Evolutionary conservation across 1,284 basidiomycete species (phyloP).

Genomic region (Irpex sp.): DNA sequence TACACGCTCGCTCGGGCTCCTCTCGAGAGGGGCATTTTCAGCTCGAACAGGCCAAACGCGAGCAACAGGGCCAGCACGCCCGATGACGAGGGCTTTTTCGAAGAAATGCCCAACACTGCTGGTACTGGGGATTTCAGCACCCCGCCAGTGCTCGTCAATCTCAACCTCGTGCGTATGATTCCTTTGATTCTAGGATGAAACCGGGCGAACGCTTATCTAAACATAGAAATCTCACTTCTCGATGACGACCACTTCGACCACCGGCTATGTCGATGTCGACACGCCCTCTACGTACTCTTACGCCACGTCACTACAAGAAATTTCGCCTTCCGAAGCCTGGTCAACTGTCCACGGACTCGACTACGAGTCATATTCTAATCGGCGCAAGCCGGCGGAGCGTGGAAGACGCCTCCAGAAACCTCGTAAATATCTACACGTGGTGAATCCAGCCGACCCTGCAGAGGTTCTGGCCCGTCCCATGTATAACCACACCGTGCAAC

Average conservation of each 20-base stretch:
- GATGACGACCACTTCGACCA: constrained; percentile 47
- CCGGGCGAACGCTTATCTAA: background rate
- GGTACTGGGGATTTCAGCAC: constrained; percentile 17
- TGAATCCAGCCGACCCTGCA: constrained; percentile 23
- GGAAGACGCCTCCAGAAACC: constrained; percentile 23
- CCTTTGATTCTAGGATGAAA: background rate
- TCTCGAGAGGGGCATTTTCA: constrained; percentile 11
- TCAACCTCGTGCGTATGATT: constrained; percentile 26
- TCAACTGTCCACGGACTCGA: constrained; percentile 14
- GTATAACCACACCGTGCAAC: constrained; percentile 24
- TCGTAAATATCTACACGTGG: constrained; percentile 14
- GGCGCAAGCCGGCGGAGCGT: constrained; percentile 11
- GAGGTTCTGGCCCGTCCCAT: constrained; percentile 28
- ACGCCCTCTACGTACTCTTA: constrained; percentile 18
- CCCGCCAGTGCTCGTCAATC: constrained; percentile 28
- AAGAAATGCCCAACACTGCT: constrained; percentile 22
- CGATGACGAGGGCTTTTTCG: constrained; percentile 25
- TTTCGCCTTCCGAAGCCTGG: constrained; percentile 12
- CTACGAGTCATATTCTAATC: constrained; percentile 16
- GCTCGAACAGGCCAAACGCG: background rate
- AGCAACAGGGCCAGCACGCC: constrained; percentile 10
- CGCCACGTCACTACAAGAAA: constrained; percentile 5
- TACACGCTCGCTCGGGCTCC: constrained; percentile 12
- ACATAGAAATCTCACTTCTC: constrained; percentile 47
- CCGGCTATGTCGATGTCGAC: constrained; percentile 39